Conservation (phyloP, 176 grass and related monocot genomes). For the Eremochloa ophiuroides region DNA sequence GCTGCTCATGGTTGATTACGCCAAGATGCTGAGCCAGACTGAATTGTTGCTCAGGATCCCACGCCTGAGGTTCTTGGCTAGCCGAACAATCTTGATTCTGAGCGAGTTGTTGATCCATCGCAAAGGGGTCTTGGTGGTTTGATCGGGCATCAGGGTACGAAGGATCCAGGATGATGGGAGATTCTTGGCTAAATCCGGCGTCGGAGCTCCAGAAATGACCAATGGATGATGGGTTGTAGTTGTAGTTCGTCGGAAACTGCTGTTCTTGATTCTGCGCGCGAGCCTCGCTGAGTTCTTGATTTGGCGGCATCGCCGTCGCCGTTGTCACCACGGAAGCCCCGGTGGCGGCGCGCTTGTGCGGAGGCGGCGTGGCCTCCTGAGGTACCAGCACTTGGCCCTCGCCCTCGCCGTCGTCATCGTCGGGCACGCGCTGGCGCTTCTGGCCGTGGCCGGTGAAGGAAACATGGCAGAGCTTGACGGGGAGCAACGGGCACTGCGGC, state of each 20-base stretch:
- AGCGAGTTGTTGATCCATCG: background rate
- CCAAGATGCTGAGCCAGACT: background rate
- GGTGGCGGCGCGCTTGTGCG: background rate
- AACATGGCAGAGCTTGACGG: conserved; percentile 13
- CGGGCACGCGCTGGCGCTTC: conserved; percentile 1
- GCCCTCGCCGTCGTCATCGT: background rate
- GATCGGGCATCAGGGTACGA: background rate
- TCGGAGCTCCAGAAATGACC: background rate
- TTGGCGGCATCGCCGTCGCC: background rate
- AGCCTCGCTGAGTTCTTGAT: background rate
- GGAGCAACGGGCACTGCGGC: background rate
- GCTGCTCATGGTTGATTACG: background rate
- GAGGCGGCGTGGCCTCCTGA: background rate
- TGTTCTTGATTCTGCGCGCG: background rate
- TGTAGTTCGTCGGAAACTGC: background rate
- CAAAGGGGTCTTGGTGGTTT: background rate
- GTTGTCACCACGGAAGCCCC: background rate
- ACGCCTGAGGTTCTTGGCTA: background rate
- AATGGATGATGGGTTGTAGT: background rate
- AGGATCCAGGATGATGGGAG: background rate
- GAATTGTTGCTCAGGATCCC: background rate
- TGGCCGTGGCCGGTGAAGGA: background rate
- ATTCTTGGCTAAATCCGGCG: background rate
- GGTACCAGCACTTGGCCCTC: background rate
- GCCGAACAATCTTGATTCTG: background rate